Evolutionary conservation across 305 asterid species (phyloP), one percentile per base, ranked within the genome.

Genomic region (Withania somnifera): DNA sequence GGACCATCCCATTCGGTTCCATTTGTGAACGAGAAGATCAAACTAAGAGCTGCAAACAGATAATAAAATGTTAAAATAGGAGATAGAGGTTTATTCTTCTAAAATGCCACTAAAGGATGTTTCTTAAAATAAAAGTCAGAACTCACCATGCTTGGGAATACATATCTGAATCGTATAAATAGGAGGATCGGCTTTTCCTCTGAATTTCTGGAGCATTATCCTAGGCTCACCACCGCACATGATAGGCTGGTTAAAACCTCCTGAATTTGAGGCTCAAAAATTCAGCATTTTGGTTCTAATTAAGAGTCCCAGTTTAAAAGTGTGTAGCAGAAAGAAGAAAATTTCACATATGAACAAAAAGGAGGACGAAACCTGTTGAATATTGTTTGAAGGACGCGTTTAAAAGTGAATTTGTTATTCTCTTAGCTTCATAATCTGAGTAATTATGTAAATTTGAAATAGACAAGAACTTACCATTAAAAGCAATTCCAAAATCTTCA

Each of bases 191-290:
- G 96, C 98, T 89, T 89, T 89, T 64, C 98, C 98, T 81, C 98
- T 84, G 67, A 86, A 81, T 87, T 86, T 94, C 84, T 79, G 84
- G 54, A 92, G 93, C 98, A 93, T 94, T 22, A 88, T 94, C 86
- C 98, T 87, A 20, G 98, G 97, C 87, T 94, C 97, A 42, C 93
- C 93, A 51, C 97, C 97, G 78, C 98, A 94, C 98, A 93, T 94
- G 78, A 93, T 94, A 0, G 97, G 98, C 89, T 93, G 98, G 82
- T 94, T 94, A 86, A 94, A 94, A 51, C 98, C 98, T 71, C 97
- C 97, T 94, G 88, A 83, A 80, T 45, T 57, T 40, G 19, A 7
- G 11, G 52, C 7, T 57, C 13, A 56, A 38, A 42, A 78, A 38
- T 15, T 79, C 60, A 79, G 56, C 82, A 57, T 47, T 32, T 19